phyloP scores from a whole-genome alignment of 208 protist species.

The Wallacemonas rigidus region DNA sequence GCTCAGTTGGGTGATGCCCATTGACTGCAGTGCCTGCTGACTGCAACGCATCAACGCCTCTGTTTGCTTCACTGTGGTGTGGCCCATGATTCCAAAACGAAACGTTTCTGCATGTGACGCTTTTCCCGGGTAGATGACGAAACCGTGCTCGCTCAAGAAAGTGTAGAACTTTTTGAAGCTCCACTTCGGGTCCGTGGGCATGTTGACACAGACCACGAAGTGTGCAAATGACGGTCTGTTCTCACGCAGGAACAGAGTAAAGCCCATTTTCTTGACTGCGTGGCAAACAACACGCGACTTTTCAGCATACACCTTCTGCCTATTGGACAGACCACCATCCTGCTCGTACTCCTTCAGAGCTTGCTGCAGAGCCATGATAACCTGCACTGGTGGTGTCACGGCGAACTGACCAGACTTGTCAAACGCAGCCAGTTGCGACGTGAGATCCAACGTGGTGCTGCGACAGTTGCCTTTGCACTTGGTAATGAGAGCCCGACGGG shows the following conservation, averaged over 20 bases:
- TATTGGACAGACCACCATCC: conserved; percentile 64
- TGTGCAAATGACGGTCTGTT: conserved; percentile 59
- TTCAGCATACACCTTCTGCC: conserved; percentile 47
- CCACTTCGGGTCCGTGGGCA: conserved; percentile 74
- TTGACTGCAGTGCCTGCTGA: conserved; percentile 49
- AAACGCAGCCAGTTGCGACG: conserved; percentile 56
- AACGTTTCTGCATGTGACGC: conserved; percentile 86
- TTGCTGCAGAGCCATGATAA: conserved; percentile 79
- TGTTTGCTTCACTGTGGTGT: conserved; percentile 55
- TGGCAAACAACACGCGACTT: conserved; percentile 60
- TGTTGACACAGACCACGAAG: conserved; percentile 85
- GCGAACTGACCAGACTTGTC: conserved; percentile 75
- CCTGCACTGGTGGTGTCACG: conserved; percentile 84
- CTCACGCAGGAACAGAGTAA: conserved; percentile 71
- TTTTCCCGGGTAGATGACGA: conserved; percentile 88
- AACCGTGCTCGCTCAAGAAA: conserved; percentile 64
- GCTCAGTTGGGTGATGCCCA: conserved; percentile 61
- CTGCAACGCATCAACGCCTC: conserved; percentile 50
- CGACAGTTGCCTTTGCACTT: conserved; percentile 57
- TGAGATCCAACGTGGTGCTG: conserved; percentile 74
- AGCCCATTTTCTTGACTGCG: conserved; percentile 71
- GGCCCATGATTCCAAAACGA: conserved; percentile 85
- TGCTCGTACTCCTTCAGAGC: conserved; percentile 71
- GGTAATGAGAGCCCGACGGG: conserved; percentile 40
- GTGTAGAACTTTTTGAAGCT: conserved; percentile 90